Base-by-base conservation (phyloP, 371 early-diverging fungal species). In the Mortierella sp. region DNA sequence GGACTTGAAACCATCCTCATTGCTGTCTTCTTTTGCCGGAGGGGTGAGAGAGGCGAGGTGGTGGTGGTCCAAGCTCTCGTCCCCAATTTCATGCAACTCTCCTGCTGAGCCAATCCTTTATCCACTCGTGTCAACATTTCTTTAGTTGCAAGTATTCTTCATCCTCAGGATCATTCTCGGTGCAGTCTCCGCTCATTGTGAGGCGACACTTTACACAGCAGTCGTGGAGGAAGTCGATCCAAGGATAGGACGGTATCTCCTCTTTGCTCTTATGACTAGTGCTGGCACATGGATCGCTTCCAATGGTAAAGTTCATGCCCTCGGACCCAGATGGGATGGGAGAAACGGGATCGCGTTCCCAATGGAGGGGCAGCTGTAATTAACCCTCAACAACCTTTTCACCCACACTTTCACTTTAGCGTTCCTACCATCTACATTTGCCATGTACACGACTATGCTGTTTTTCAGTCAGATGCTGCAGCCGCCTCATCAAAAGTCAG, bases 221-320 rank as follows among this genome's bases (percentile, higher is more conserved):
- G 85, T 95, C 0, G 86, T 84, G 4, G 81, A 83, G 27, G 79
- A 88, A 44, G 82, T 92, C 28, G 89, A 88, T 54, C 82, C 89
- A 22, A 74, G 86, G 57, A 85, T 92, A 8, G 94, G 91, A 10
- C 84, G 88, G 12, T 91, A 90, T 74, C 78, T 90, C 13, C 77
- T 90, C 19, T 46, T 90, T 24, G 84, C 85, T 19, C 78, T 93
- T 45, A 57, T 90, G 8, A 82, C 86, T 47, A 86, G 90, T 64
- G 91, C 96, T 17, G 98, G 98, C 37, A 91, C 96, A 91, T 95
- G 89, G 67, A 90, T 92, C 67, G 84, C 95, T 1, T 82, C 93
- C 0, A 82, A 88, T 46, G 91, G 92, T 90, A 84, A 40, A 34
- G 16, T 43, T 29, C n/a, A 51, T n/a, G n/a, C n/a, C n/a, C n/a